phyloP scores from a whole-genome alignment of 208 protist species.

The Leishmania aethiopica region DNA sequence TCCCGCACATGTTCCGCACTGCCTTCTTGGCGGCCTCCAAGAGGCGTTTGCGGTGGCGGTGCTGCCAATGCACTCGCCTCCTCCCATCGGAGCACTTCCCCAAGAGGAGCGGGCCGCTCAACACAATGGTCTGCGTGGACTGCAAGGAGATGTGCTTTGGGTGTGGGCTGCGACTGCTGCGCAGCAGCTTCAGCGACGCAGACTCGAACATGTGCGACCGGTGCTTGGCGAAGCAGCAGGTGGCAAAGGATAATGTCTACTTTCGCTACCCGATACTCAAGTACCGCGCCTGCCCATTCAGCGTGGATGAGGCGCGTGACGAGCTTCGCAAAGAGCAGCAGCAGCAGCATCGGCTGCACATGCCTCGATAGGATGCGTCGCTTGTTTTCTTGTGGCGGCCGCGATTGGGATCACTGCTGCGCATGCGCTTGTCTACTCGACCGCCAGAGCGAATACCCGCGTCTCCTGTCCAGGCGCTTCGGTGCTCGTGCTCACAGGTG shows the following conservation, averaged over 20 bases:
- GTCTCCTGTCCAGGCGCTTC: not conserved
- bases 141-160: conserved; percentile 79
- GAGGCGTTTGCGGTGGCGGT: conserved; percentile 68
- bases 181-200: conserved; percentile 52
- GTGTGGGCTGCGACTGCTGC: conserved; percentile 63
- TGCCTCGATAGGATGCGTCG: not conserved
- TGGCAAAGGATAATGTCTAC: conserved; percentile 86
- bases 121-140: conserved; percentile 66
- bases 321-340: conserved; percentile 50
- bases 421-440: not conserved
- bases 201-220: conserved; percentile 55
- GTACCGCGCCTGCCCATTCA: conserved; percentile 85
- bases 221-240: conserved; percentile 75
- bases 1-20: conserved; percentile 24
- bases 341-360: conserved; percentile 2
- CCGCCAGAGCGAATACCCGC: not conserved
- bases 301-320: conserved; percentile 77
- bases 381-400: not conserved
- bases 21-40: conserved; percentile 52
- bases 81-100: conserved; percentile 76
- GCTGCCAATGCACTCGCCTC: conserved; percentile 60
- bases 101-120: conserved; percentile 42
- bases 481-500: not conserved
- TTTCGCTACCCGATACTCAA: conserved; percentile 89
- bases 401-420: not conserved